phyloP scores from a whole-genome alignment of 306 rosid species.

The Prunus davidiana region DNA sequence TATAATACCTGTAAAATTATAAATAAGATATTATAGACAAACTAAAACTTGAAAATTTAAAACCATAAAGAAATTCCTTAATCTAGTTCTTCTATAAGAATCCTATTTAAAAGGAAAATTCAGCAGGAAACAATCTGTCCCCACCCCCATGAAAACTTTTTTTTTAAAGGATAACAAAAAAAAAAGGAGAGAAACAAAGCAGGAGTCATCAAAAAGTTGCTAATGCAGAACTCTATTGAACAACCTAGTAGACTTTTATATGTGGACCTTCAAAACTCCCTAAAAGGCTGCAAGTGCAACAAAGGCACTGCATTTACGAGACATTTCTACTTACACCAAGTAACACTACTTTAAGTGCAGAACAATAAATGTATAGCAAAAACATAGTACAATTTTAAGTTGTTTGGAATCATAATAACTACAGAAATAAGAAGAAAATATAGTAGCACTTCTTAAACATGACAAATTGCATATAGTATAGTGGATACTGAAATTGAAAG shows the following conservation, averaged over 20 bases:
- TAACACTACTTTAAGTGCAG: background rate
- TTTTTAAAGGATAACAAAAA: background rate
- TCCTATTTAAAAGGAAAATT: background rate
- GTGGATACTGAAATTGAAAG: background rate
- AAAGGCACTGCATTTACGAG: background rate
- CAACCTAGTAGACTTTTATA: background rate
- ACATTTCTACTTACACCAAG: background rate
- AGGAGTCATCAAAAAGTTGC: background rate
- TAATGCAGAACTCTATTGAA: background rate
- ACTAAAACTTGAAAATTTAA: background rate
- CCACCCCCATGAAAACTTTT: background rate
- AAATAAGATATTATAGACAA: slow-evolving; percentile 4
- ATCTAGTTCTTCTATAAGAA: background rate
- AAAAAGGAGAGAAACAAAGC: background rate
- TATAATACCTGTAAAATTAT: slow-evolving; percentile 64
- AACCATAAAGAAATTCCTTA: background rate
- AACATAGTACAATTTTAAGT: background rate
- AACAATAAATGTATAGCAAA: background rate
- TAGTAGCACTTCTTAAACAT: background rate
- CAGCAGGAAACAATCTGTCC: background rate
- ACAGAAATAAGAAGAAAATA: background rate
- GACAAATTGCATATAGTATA: background rate
- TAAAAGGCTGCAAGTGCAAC: background rate
- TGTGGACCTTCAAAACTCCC: background rate
- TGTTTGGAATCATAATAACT: background rate